phyloP scores from a whole-genome alignment of 2,329 filamentous ascomycete species.

The Pyrenophora graminea region DNA sequence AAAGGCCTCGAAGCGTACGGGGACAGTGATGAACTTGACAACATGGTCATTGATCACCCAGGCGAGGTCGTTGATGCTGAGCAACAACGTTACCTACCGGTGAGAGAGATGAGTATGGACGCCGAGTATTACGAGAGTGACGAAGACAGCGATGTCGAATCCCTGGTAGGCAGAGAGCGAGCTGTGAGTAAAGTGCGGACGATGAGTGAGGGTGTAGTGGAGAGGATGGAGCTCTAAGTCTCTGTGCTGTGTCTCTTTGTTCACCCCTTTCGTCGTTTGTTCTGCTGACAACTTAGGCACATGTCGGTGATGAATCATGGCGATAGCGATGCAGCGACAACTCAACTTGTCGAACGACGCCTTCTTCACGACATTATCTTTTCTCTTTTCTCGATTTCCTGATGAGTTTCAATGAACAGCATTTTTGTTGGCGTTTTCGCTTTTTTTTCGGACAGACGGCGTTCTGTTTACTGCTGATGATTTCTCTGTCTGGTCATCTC shows the following conservation, averaged over 20 bases:
- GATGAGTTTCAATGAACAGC: background rate
- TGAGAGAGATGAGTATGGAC: constrained; percentile 38
- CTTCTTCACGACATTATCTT: background rate
- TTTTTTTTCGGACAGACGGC: constrained; percentile 2
- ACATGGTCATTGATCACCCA: constrained; percentile 46
- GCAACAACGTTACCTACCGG: constrained; percentile 43
- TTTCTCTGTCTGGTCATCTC: constrained; percentile 8
- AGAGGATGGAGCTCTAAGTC: constrained; percentile 56
- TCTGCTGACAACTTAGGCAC: background rate
- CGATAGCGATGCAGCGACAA: background rate
- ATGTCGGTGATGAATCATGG: background rate
- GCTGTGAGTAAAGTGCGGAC: constrained; percentile 54
- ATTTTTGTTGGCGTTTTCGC: background rate
- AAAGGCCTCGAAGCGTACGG: constrained; percentile 50
- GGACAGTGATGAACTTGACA: constrained; percentile 52
- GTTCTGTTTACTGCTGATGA: background rate
- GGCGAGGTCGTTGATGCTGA: constrained; percentile 46
- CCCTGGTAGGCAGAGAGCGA: constrained; percentile 27
- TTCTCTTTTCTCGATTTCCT: background rate
- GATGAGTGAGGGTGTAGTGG: constrained; percentile 59
- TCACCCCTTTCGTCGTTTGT: background rate
- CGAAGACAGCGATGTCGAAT: constrained; percentile 42
- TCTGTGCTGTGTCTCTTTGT: background rate
- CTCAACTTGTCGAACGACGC: constrained; percentile 1
- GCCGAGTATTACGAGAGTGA: constrained; percentile 39